Base-by-base conservation (phyloP, 2,329 filamentous ascomycete genomes). In the Tolypocladium pustulatum region DNA sequence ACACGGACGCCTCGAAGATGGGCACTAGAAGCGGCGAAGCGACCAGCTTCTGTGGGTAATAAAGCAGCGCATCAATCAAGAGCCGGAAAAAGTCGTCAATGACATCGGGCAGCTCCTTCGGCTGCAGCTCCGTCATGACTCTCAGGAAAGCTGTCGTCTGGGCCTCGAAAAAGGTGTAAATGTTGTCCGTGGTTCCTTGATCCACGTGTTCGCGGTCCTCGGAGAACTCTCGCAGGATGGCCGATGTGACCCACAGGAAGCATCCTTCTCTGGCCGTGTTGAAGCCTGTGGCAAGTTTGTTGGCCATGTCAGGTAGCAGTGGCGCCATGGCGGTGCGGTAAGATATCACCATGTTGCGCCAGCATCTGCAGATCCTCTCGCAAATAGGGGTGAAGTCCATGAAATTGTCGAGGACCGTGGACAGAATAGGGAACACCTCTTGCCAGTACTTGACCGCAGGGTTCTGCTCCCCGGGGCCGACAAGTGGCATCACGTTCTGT, bases 71-170 rank as follows among this genome's bases (percentile, higher is more conserved):
- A 71, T 99, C 94, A 12, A 91, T 89, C 41, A 93, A 83, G 10
- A 99, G 84, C 34, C 94, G 88, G 82, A 96, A 99, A 76, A 97
- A 99, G 71, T 97, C 92, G 70, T 97, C 92, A 65, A 96, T 95
- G 60, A 96, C 89, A 60, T 85, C 82, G 2, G 91, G 90, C 7
- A 96, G 79, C 66, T 95, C 89, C 63, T 77, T 76, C 3, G 82
- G 79, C 34, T 90, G 85, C 9, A 97, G 76, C 64, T 95, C 90
- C 67, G 89, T 96, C 75, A 99, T 84, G 63, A 92, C 91, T 37
- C 90, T 86, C 61, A 99, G 80, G 76, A 97, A 96, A 12, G 87
- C 90, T 27, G 90, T 89, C 2, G 92, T 90, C 74, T 99, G 94
- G 58, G 91, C 88, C 72, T 97, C 91, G 69, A 96, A 97, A 76